phyloP scores from a whole-genome alignment of 2,329 filamentous ascomycete genomes.

The Cucurbitaria berberidis region DNA sequence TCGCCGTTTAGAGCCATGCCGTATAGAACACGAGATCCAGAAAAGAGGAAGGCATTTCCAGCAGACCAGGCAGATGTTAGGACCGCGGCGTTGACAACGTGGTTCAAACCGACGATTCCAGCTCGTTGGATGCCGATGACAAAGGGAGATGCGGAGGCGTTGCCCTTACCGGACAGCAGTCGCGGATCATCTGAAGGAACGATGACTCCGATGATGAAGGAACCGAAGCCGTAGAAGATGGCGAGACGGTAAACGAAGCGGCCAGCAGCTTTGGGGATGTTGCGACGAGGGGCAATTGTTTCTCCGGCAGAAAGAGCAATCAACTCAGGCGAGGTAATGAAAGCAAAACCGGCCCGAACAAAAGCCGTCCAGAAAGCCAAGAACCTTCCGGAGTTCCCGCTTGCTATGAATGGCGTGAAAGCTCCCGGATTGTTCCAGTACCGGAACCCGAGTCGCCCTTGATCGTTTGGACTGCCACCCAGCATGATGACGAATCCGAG shows the following conservation, averaged over 20 bases:
- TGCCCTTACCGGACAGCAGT: conserved; percentile 48
- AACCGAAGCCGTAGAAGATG: conserved; percentile 61
- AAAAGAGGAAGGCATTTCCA: conserved; percentile 70
- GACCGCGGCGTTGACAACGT: conserved; percentile 77
- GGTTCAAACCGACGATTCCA: conserved; percentile 70
- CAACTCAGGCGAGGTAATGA: conserved; percentile 49
- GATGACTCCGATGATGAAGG: conserved; percentile 65
- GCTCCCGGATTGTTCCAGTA: conserved; percentile 74
- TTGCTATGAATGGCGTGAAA: conserved; percentile 54
- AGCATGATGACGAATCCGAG: conserved; percentile 47
- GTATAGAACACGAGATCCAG: conserved; percentile 59
- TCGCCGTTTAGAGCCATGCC: conserved; percentile 57
- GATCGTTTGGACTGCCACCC: conserved; percentile 43
- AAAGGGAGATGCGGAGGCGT: conserved; percentile 45
- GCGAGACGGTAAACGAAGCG: conserved; percentile 61
- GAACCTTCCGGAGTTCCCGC: conserved; percentile 65
- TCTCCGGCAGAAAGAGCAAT: conserved; percentile 45
- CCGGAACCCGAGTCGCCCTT: conserved; percentile 60
- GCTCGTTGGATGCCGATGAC: conserved; percentile 74
- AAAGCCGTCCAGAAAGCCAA: conserved; percentile 64
- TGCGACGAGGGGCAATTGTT: conserved; percentile 43
- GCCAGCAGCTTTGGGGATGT: conserved; percentile 61
- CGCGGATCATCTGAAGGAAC: conserved; percentile 61
- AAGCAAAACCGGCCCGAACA: conserved; percentile 57
- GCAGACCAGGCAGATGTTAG: conserved; percentile 75